These are phyloP conservation scores for Williopsis jadinii DNA, from an alignment of 1,139 yeast species.

Conservation along the genomic window DNA sequence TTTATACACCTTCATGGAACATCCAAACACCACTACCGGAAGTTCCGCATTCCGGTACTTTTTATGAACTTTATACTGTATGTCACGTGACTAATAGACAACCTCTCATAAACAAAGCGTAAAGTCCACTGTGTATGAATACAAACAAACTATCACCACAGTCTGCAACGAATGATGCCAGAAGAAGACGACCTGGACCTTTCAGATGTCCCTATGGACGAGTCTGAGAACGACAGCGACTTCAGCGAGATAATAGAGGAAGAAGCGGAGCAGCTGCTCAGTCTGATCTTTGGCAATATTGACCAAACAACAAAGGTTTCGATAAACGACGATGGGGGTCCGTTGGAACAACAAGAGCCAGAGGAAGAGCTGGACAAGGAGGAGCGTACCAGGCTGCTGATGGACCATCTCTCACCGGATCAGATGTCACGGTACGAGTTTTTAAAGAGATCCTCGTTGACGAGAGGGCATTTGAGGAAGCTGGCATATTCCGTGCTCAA, in stretches of 20 bases:
- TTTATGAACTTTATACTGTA: too few species aligned
- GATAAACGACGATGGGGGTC: conserved; percentile 11
- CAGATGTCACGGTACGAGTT: conserved; percentile 89
- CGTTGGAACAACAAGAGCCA: conserved; percentile 22
- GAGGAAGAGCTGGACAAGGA: conserved; percentile 33
- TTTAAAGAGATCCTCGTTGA: conserved; percentile 75
- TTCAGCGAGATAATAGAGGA: conserved; percentile 16
- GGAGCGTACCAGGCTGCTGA: conserved; percentile 57
- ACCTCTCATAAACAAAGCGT: too few species aligned
- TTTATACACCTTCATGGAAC: too few species aligned
- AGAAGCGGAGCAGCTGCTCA: conserved; percentile 13
- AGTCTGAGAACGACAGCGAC: conserved; percentile 16
- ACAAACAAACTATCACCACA: neutral
- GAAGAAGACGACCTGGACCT: conserved; percentile 17
- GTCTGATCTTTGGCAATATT: conserved; percentile 12
- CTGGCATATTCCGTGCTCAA: conserved; percentile 74
- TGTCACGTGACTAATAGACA: too few species aligned
- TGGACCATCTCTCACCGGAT: conserved; percentile 68
- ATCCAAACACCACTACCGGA: too few species aligned
- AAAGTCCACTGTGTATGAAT: too few species aligned
- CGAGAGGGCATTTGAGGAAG: conserved; percentile 73
- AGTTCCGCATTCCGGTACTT: too few species aligned
- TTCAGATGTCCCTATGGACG: conserved; percentile 23
- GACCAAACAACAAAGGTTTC: conserved; percentile 12
- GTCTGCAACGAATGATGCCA: neutral